phyloP scores from a whole-genome alignment of 2,329 filamentous ascomycete genomes.

The Aureobasidium sp. region DNA sequence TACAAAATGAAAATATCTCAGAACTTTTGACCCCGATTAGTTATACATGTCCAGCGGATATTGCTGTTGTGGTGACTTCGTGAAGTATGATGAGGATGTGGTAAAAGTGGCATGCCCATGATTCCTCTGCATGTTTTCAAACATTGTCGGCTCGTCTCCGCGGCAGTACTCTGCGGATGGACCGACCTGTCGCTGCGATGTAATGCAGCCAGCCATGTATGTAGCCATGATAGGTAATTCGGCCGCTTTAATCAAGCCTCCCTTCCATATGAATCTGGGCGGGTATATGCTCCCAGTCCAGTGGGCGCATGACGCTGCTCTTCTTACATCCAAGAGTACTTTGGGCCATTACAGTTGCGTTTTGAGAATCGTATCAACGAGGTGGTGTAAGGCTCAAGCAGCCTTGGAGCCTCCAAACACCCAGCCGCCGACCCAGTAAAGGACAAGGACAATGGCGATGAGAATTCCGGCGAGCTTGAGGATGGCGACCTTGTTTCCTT shows the following conservation, averaged over 20 bases:
- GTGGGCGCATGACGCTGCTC: neutral
- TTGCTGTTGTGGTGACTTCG: neutral
- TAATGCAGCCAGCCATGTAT: neutral
- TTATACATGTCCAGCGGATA: neutral
- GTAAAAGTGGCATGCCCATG: neutral
- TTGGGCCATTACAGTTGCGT: no score
- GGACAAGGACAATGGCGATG: slow-evolving; percentile 59
- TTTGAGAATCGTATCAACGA: neutral
- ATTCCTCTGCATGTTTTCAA: neutral
- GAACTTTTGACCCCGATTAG: neutral
- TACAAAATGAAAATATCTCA: neutral
- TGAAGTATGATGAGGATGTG: neutral
- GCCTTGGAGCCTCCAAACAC: slow-evolving; percentile 21
- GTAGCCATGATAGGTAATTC: neutral
- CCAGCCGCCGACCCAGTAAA: slow-evolving; percentile 58
- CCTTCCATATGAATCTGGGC: neutral
- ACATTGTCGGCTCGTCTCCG: neutral
- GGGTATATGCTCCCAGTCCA: neutral
- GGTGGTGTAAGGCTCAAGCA: neutral
- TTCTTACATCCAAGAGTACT: no score
- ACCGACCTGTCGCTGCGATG: neutral
- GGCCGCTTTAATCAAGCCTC: no score
- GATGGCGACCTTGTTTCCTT: slow-evolving; percentile 84
- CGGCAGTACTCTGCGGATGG: neutral
- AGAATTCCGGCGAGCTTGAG: slow-evolving; percentile 83